phyloP scores from a whole-genome alignment of 345 rosid genomes.

The Turritis glabra region DNA sequence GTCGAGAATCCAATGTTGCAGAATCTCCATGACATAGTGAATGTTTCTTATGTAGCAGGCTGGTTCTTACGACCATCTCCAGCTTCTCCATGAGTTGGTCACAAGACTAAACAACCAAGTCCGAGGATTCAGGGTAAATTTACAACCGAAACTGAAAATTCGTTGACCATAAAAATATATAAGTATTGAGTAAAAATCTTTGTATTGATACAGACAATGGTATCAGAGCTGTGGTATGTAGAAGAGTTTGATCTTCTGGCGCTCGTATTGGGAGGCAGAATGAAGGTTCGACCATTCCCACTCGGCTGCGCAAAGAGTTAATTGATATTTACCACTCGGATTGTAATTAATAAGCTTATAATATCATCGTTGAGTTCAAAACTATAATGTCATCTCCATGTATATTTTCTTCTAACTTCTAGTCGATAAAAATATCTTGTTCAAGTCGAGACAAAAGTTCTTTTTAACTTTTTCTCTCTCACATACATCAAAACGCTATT shows the following conservation, averaged over 20 bases:
- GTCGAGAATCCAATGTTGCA: neutral
- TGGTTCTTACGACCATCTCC: slow-evolving; percentile 41
- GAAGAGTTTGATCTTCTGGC: slow-evolving; percentile 76
- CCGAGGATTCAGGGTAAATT: slow-evolving; percentile 53
- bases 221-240: slow-evolving; percentile 79
- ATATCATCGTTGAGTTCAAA: slow-evolving; percentile 4
- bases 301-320: slow-evolving; percentile 49
- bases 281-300: slow-evolving; percentile 57
- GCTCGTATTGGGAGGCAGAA: slow-evolving; percentile 71
- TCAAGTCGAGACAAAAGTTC: neutral
- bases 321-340: neutral
- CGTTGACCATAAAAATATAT: neutral
- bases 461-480: neutral
- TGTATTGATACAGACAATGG: slow-evolving; percentile 49
- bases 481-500: neutral
- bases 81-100: slow-evolving; percentile 60
- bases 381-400: slow-evolving; percentile 1
- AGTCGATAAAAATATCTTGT: neutral
- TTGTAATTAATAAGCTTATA: neutral
- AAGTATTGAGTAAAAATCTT: neutral
- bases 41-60: slow-evolving; percentile 1
- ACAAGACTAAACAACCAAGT: slow-evolving; percentile 52
- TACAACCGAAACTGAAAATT: neutral
- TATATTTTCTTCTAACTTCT: neutral
- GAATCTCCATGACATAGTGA: neutral